phyloP scores from a whole-genome alignment of 202 grass and related monocot species.

The Dendrocalamus latiflorus region DNA sequence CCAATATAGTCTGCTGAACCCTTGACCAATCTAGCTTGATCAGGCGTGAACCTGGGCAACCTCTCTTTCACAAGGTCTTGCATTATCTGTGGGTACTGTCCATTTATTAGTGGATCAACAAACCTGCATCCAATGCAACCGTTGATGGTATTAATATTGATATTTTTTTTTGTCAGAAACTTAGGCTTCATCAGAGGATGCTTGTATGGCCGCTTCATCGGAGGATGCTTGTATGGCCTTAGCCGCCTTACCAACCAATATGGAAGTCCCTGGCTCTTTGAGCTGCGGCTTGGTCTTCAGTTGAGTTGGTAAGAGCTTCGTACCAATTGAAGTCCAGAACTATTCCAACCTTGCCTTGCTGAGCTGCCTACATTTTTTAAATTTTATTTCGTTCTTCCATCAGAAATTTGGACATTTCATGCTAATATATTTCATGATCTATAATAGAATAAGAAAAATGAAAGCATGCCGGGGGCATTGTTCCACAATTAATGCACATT shows the following conservation, averaged over 20 bases:
- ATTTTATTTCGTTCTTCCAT: neutral
- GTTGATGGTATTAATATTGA: neutral
- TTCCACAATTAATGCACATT: neutral
- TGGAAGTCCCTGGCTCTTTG: slow-evolving; percentile 92
- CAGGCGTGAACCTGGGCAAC: slow-evolving; percentile 46
- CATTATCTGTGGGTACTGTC: slow-evolving; percentile 60
- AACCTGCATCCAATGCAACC: slow-evolving; percentile 32
- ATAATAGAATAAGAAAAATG: too few species aligned
- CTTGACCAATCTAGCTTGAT: slow-evolving; percentile 46
- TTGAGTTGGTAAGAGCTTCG: slow-evolving; percentile 64
- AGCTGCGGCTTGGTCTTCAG: slow-evolving; percentile 62
- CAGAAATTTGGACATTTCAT: neutral
- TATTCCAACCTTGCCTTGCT: slow-evolving; percentile 76
- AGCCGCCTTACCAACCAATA: slow-evolving; percentile 88
- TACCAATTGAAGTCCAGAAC: slow-evolving; percentile 82
- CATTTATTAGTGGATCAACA: slow-evolving; percentile 57
- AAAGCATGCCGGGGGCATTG: too few species aligned
- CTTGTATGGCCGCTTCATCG: neutral
- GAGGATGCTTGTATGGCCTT: too few species aligned
- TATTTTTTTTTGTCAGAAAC: neutral
- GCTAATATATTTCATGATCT: too few species aligned
- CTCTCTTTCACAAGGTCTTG: slow-evolving; percentile 67
- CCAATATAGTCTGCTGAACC: slow-evolving; percentile 62
- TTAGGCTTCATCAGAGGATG: neutral
- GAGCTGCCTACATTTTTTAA: slow-evolving; percentile 36